Percentiles rank a stretch among this genome's conserved stretches.
Conservation (phyloP, 345 rosid species). For the Lagerstroemia speciosa region DNA sequence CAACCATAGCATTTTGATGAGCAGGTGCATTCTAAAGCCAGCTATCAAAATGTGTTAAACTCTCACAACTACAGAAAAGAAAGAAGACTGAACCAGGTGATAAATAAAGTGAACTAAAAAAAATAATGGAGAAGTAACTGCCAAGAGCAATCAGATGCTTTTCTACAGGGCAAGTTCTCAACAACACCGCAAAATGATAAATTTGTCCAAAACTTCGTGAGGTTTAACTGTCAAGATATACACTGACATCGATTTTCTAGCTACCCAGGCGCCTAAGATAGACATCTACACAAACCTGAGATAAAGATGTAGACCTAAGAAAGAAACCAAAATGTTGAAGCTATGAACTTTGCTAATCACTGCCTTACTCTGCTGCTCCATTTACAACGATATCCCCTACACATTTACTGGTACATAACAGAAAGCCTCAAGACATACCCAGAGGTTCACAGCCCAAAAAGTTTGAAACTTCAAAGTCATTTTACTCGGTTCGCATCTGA, state of each 20-base stretch:
- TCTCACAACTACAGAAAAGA: background rate
- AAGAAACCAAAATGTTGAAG: background rate
- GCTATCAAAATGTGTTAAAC: background rate
- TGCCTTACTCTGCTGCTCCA: too few relatives aligned
- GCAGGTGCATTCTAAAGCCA: background rate
- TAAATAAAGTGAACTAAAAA: background rate
- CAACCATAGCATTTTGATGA: background rate
- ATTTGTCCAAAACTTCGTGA: background rate
- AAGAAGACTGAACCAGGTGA: background rate
- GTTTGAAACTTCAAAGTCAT: background rate
- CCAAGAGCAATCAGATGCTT: too few relatives aligned
- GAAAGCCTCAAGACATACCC: background rate
- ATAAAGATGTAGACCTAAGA: background rate
- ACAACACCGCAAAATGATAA: background rate
- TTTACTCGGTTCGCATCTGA: background rate
- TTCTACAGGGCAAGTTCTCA: background rate
- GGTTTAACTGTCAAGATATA: background rate
- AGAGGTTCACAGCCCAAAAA: background rate
- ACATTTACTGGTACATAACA: too few relatives aligned
- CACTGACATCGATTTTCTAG: background rate
- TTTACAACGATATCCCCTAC: too few relatives aligned
- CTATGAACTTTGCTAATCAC: background rate
- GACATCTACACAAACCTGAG: background rate
- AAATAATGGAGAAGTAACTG: too few relatives aligned
- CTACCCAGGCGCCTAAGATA: background rate